phyloP scores from a whole-genome alignment of 441 rosid species.

The Eruca vesicaria region DNA sequence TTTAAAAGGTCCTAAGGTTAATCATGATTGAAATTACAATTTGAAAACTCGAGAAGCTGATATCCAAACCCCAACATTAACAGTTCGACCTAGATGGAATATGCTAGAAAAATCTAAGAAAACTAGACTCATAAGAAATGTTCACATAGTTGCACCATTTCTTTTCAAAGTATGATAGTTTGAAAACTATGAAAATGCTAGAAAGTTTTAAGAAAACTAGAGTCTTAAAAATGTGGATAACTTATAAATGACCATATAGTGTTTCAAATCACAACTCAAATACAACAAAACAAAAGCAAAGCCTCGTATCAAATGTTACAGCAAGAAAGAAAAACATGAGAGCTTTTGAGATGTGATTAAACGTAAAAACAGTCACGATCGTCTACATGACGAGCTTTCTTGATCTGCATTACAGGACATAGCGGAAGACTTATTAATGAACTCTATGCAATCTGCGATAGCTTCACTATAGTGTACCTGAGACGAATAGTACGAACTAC shows the following conservation, averaged over 20 bases:
- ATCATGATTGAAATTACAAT: not conserved
- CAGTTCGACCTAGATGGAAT: not conserved
- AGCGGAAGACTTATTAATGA: conserved; percentile 69
- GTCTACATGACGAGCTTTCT: conserved; percentile 46
- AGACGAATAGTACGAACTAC: conserved; percentile 80
- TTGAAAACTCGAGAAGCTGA: not conserved
- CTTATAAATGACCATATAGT: not conserved
- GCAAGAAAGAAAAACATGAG: not conserved
- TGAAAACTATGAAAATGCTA: not conserved
- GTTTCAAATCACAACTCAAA: conserved; percentile 12
- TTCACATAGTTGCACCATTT: not conserved
- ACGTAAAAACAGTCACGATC: conserved; percentile 36
- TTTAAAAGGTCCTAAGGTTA: no score
- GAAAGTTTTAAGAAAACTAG: not conserved
- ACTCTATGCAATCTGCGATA: conserved; percentile 92
- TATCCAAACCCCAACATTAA: not conserved
- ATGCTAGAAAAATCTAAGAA: not conserved
- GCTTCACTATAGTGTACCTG: conserved; percentile 81
- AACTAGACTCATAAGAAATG: not conserved
- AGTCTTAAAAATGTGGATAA: not conserved
- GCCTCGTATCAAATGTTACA: conserved; percentile 4
- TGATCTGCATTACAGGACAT: conserved; percentile 51
- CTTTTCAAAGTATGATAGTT: not conserved
- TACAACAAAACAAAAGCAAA: not conserved
- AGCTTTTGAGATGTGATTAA: conserved; percentile 5